Evolutionary conservation across 116 monocot species (phyloP), one percentile per base, ranked within the genome.

Genomic region (Papilionanthe hybrid): DNA sequence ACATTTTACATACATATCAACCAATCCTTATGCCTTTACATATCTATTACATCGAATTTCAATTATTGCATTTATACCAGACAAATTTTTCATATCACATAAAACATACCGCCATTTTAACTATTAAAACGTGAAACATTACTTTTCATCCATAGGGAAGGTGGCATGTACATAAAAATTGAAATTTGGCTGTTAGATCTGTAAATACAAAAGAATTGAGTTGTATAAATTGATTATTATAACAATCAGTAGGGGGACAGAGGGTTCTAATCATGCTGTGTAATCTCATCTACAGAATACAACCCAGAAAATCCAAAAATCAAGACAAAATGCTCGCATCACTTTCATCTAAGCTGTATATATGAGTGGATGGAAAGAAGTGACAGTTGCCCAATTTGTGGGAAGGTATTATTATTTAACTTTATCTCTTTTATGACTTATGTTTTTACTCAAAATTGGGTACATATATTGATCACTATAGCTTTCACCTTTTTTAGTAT

Each of bases 321-420:
- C 82, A 75, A 85, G n/a, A 72, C 90, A 32, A 89, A 89, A 78
- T 95, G 94, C 78, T 87, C 82, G 27, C 94, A 95, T 79, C 92
- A 95, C 86, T 94, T 82, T 55, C 93, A 94, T 76, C 89, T 94
- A 30, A 78, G 91, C 28, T 94, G 93, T 82, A 94, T 94, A 86
- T 91, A 89, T 72, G 93, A 94, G 72, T 94, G 93, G 93, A 94
- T 89, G 89, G 93, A 94, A 78, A 89, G 91, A 88, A 94, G 93
- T 79, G 93, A 94, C 19, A 81, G 42, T 48, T 94, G 93, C 55
- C 93, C 93, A 57, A 67, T 94, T 58, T 94, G 93, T 60, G 91
- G 94, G 63, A 89, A 94, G 94, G 94, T 94, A 87, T 81, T 4
- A 17, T 11, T 4, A 17, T 11, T 13, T 69, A 41, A 65, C 12